A percentile compares a stretch with the other conserved stretches of the same genome.
Evolutionary conservation across 2,329 filamentous ascomycete species (phyloP).

Genomic region (Nemania diffusa): DNA sequence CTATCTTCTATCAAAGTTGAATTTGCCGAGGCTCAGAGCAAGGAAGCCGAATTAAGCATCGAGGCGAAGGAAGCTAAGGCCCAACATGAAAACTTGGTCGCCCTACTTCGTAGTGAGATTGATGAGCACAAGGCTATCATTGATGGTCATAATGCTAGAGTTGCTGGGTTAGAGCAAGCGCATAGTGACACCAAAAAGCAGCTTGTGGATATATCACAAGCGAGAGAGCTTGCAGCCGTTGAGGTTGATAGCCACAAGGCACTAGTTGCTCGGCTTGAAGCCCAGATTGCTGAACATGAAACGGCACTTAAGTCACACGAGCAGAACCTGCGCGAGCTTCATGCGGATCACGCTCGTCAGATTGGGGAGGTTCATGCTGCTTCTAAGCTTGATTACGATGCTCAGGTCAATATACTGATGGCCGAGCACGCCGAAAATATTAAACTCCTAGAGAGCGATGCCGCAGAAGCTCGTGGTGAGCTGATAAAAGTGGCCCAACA

Average conservation of each 20-base stretch:
- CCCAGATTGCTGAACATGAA: conserved; percentile 70
- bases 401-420: conserved; percentile 67
- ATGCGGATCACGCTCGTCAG: conserved; percentile 61
- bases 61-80: conserved; percentile 61
- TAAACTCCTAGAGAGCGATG: conserved; percentile 68
- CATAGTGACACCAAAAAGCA: conserved; percentile 74
- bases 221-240: conserved; percentile 62
- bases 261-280: conserved; percentile 64
- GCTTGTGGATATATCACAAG: conserved; percentile 72
- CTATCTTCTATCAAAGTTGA: conserved; percentile 65
- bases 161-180: conserved; percentile 78
- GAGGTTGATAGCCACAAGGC: conserved; percentile 59
- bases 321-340: conserved; percentile 61
- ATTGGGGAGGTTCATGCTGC: conserved; percentile 59
- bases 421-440: conserved; percentile 68
- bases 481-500: conserved; percentile 72
- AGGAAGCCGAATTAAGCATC: conserved; percentile 53
- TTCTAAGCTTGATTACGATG: conserved; percentile 67
- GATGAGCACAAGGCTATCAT: conserved; percentile 83
- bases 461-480: conserved; percentile 72
- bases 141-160: conserved; percentile 72
- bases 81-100: conserved; percentile 69
- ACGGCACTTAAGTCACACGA: conserved; percentile 65
- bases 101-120: conserved; percentile 76
- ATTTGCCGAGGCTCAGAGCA: conserved; percentile 55